Evolutionary conservation across 768 basidiomycete species (phyloP), one percentile per base, ranked within the genome.

Genomic region (Lentinus brumalis): DNA sequence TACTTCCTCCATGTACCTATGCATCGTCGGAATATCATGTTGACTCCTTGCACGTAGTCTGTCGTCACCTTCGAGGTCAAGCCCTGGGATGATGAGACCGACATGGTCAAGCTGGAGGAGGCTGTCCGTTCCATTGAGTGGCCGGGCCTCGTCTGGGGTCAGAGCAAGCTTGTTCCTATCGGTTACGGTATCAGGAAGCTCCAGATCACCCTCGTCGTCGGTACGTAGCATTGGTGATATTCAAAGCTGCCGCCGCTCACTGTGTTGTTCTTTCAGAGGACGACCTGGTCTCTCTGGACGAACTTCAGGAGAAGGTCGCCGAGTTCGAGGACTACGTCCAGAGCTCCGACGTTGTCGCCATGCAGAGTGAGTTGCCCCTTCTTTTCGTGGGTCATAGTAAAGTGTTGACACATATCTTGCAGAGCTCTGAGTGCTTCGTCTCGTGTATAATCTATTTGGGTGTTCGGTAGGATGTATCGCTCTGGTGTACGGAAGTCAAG

Each of bases 41-140:
- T 58, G 47, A 46, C 47, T 58, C 11, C 50, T 31, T 42, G 42
- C 57, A 15, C 47, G 15, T 59, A 98, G 94, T 98, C 97, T 67
- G 87, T 99, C 63, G 97, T 99, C 53, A 99, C 96, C 50, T 79
- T 98, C 68, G 96, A 98, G 67, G 95, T 99, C 64, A 99, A 99
- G 79, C 96, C 96, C 42, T 97, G 95, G 96, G 96, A 98, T 74
- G 96, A 98, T 73, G 95, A 97, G 81, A 99, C 97, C 53, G 94
- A 98, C 77, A 96, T 99, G 96, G 83, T 72, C 46, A 91, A 80
- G 53, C 81, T 98, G 68, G 96, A 98, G 77, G 75, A 80, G 15
- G 70, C 83, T 44, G 96, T 98, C 56, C 87, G 97, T 61, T 87
- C 92, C 21, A 87, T 98, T 69, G 84, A 92, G 75, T 79, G 85